Base-by-base conservation (phyloP, 805 yeast species). In the Teunomyces cretensis region DNA sequence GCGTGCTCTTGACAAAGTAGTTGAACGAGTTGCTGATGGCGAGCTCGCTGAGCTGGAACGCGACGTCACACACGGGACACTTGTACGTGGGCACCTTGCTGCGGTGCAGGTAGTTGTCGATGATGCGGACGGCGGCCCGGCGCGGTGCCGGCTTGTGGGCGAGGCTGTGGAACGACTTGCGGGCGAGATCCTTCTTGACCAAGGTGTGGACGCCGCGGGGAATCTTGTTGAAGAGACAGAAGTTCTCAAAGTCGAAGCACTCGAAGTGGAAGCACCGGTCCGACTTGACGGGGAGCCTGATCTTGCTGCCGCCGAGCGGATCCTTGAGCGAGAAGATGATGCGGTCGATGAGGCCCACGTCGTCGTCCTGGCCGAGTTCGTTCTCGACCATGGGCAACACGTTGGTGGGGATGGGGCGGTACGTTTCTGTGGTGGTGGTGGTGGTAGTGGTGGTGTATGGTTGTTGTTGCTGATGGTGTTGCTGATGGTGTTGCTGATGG, bases 191-290 rank as follows among this genome's bases (percentile, higher is more conserved):
- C 44, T 59, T 60, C 30, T 52, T 50, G 16, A 64, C 52, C 33
- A 72, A 50, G 3, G 60, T 50, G 36, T 46, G 45, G 7, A 62
- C 54, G 1, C 68, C 68, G 3, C 49, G 51, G 11, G 70, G 62
- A 4, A 72, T 59, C 24, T 58, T 65, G 48, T 70, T 65, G 48
- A 70, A 70, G 13, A 60, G 43, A 50, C 76, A 72, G 43, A 72
- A 72, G 32, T 55, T 68, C 9, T 70, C 69, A 42, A 63, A 68
- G 46, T 72, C 77, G 54, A 72, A 72, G 52, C 76, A 72, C 55
- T 70, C 76, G 49, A 72, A 70, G 49, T 72, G 77, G 26, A 51
- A 51, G 49, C 77, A 72, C 0, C 47, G 44, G 7, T 52, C 48
- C 5, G 75, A 62, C 52, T 70, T 72, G 8, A 72, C 67, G 2